Conservation (phyloP, 768 basidiomycete species). For the Mycena galericulata region DNA sequence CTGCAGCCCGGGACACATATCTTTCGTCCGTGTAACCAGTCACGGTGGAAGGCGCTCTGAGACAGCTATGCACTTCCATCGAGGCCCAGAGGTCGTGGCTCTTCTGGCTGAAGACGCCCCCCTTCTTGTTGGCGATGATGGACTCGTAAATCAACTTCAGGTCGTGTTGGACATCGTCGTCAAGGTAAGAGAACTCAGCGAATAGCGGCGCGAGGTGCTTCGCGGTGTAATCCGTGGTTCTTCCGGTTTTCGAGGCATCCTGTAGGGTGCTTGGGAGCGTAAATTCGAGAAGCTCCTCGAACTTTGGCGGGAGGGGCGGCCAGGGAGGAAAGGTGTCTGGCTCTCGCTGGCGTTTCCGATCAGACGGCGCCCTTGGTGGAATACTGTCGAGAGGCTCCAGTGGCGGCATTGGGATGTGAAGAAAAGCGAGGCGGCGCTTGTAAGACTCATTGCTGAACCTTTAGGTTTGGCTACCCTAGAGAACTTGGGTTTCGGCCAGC, state of each 20-base stretch:
- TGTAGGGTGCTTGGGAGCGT: neutral
- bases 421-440: slow-evolving; percentile 39
- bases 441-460: neutral
- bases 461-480: too few species aligned
- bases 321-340: neutral
- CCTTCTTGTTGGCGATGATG: too few species aligned
- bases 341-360: neutral
- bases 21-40: too few species aligned
- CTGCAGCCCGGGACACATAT: too few species aligned
- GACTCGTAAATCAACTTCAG: neutral
- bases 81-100: too few species aligned
- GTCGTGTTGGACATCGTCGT: neutral
- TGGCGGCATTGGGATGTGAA: neutral
- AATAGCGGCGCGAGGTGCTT: neutral
- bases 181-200: slow-evolving; percentile 5
- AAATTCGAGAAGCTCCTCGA: slow-evolving; percentile 4
- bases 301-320: neutral
- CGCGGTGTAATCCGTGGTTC: neutral
- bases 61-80: too few species aligned
- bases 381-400: neutral
- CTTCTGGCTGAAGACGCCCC: too few species aligned
- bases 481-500: too few species aligned
- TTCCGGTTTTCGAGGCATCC: neutral
- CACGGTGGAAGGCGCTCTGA: too few species aligned
- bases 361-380: neutral